Evolutionary conservation across 148 eudicot genomes (phyloP), one percentile per base, ranked within the genome.

Genomic region (Diospyros kaki): DNA sequence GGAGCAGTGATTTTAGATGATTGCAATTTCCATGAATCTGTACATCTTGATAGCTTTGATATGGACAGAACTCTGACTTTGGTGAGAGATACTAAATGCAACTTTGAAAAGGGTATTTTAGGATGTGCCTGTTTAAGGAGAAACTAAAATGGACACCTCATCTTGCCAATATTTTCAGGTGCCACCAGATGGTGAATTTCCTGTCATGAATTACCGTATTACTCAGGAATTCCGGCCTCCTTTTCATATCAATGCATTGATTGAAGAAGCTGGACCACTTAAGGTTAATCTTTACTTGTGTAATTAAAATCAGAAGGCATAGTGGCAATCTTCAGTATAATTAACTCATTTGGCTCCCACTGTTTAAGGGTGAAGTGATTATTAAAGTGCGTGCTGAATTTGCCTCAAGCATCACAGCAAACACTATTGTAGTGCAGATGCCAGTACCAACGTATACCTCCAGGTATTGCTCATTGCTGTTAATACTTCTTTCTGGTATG

Each of bases 141-240:
- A 40, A 54, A 9, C 64, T 58, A 64, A 73, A 64, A 58, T 58
- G 12, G 40, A 58, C 46, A 28, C 73, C 66, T 62, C 46, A 14
- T 76, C 40, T 64, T 79, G 63, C 58, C 60, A 52, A 58, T 63
- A 59, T 65, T 46, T 56, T 67, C 80, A 94, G 98, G 96, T 92
- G 64, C 98, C 98, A 56, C 86, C 98, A 61, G 96, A 92, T 83
- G 97, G 97, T 73, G 98, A 95, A 79, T 95, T 95, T 71, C 97
- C 98, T 28, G 98, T 92, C 69, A 95, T 95, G 98, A 95, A 95
- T 88, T 95, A 95, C 75, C 98, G 96, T 38, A 92, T 95, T 80
- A 95, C 97, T 52, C 98, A 92, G 79, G 98, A 94, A 81, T 94
- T 94, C 76, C 90, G 88, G 81, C 96, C 98, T 65, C 98, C 98